Evolutionary conservation across 2,329 filamentous ascomycete genomes (phyloP), one percentile per base, ranked within the genome.

Genomic region (Chalara sp.): DNA sequence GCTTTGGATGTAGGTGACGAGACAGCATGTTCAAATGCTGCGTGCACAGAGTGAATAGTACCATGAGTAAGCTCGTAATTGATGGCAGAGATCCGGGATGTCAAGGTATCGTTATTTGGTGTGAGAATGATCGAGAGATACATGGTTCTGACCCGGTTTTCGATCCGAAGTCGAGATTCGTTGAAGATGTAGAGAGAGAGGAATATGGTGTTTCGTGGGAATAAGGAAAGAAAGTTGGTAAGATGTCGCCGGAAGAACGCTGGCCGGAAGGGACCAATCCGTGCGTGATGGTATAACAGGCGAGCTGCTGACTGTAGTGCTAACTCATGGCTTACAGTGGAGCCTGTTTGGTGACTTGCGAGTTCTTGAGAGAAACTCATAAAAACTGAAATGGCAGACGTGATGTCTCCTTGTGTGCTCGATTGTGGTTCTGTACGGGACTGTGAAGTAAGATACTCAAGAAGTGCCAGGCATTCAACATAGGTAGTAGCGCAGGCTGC

Each of bases 121-220:
- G 62, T 61, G 6, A 71, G 59, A 2, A 70, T 58, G 6, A 60
- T 65, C 30, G 70, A 65, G 21, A 76, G 68, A 8, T 91, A 70
- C 6, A 87, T 68, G 5, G 78, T 73, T n/a, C 87, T 81, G 21
- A 95, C 80, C 13, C 88, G 85, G 58, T 95, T 87, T 54, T 89
- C 80, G 49, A 93, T 76, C 29, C 84, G 79, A 42, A 89, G 80
- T 6, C 84, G 80, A 2, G 81, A 75, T 63, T 92, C 84, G 55
- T 87, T 83, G 73, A 84, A 87, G n/a, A 83, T 78, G 56, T 86
- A 86, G 0, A 93, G 70, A 1, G 78, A 73, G 1, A 95, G 75
- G 54, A 96, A 84, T 5, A 89, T 74, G 1, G 82, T 87, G 68
- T 96, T 96, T 46, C 74, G 73, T 0, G 90, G 89, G 64, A 90